A percentile compares a stretch with the other conserved stretches of the same genome.
phyloP scores from a whole-genome alignment of 257 asterid species.

The Solanum tarapatanum region DNA sequence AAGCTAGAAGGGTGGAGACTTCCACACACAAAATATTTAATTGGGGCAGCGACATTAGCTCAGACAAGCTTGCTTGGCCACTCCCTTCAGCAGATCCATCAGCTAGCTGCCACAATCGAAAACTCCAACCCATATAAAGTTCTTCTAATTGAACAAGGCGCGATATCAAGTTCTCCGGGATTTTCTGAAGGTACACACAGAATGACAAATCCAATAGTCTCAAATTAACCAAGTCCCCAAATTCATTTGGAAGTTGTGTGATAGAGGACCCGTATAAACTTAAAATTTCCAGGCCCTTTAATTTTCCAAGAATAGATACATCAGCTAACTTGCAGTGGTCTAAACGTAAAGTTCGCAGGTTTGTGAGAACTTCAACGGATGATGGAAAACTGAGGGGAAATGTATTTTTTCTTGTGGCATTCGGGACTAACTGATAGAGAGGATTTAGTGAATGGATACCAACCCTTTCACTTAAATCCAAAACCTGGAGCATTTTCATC shows the following conservation, averaged over 20 bases:
- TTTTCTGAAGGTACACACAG: neutral
- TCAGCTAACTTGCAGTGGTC: neutral
- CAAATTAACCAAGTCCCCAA: neutral
- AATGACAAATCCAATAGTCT: slow-evolving; percentile 1
- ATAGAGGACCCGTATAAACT: neutral
- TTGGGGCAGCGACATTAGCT: neutral
- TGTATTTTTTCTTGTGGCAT: neutral
- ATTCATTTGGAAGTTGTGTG: neutral
- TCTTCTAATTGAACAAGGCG: neutral
- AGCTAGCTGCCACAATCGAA: neutral
- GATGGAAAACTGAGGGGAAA: neutral
- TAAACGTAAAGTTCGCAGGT: neutral
- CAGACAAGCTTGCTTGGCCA: neutral
- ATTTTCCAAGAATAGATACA: neutral
- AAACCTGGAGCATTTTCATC: neutral
- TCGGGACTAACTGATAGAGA: neutral
- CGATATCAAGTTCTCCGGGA: neutral
- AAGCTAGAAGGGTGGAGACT: neutral
- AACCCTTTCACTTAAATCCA: slow-evolving; percentile 7
- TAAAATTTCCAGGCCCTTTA: neutral
- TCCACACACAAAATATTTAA: neutral
- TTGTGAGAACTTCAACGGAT: neutral
- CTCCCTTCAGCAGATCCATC: neutral
- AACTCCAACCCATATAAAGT: neutral
- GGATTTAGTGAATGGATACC: neutral